Conservation (phyloP, 179 eudicot species). For the Carnegiea gigantea region DNA sequence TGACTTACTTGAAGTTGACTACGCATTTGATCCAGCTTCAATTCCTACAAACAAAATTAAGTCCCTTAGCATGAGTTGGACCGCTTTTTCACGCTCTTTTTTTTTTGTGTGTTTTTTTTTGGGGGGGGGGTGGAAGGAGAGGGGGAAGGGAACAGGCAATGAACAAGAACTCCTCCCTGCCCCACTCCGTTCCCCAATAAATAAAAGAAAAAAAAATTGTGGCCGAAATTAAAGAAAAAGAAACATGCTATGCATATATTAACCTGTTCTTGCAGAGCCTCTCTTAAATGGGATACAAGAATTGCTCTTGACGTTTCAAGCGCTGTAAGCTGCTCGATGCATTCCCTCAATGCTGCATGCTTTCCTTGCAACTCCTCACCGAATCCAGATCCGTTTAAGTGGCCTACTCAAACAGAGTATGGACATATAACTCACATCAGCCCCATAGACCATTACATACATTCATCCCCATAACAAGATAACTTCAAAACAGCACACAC, state of each 20-base stretch:
- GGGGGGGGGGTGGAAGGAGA: neutral
- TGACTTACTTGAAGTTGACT: slow-evolving; percentile 72
- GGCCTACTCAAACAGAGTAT: slow-evolving; percentile 35
- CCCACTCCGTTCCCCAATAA: neutral
- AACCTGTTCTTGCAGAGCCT: slow-evolving; percentile 91
- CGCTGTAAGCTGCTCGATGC: slow-evolving; percentile 64
- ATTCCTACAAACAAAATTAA: slow-evolving; percentile 52
- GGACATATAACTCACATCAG: neutral
- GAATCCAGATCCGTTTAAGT: slow-evolving; percentile 38
- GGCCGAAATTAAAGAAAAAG: neutral
- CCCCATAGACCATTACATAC: neutral
- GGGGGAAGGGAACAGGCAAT: neutral
- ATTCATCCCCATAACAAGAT: neutral
- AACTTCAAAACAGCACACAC: neutral
- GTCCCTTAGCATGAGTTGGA: neutral
- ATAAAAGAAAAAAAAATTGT: neutral
- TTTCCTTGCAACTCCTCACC: slow-evolving; percentile 78
- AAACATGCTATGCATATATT: neutral
- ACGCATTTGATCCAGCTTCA: slow-evolving; percentile 67
- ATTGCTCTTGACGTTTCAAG: slow-evolving; percentile 71
- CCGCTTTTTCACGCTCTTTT: neutral
- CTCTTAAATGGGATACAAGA: slow-evolving; percentile 68
- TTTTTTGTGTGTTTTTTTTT: neutral
- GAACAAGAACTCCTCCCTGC: neutral
- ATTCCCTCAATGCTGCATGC: slow-evolving; percentile 61